Evolutionary conservation across 306 rosid species (phyloP).

Genomic region (Pyrus pyrifolia): DNA sequence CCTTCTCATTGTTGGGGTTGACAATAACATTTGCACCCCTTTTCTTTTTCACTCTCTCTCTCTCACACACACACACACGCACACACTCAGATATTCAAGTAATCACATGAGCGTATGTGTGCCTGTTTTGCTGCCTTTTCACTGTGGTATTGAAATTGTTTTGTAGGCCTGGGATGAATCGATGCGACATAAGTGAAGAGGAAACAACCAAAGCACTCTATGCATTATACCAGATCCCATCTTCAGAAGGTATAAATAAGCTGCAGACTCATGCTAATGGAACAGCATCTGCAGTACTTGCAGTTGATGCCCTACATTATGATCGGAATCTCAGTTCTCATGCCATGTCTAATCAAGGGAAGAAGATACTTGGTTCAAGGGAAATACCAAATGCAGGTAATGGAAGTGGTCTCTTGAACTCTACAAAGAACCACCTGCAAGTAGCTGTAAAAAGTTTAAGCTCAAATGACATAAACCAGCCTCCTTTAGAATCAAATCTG

Average conservation of each 20-base stretch:
- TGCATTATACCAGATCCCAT: conserved; percentile 47
- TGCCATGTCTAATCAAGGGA: conserved; percentile 32
- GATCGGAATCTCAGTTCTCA: conserved; percentile 30
- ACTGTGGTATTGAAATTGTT: conserved; percentile 23
- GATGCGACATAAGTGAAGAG: conserved; percentile 59
- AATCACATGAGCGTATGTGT: neutral
- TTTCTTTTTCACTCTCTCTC: neutral
- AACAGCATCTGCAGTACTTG: conserved; percentile 27
- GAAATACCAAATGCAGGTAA: conserved; percentile 31
- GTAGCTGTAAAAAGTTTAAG: conserved; percentile 36
- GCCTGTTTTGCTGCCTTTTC: conserved; percentile 10
- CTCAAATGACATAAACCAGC: conserved; percentile 37
- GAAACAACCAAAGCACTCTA: conserved; percentile 54
- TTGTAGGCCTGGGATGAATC: conserved; percentile 74
- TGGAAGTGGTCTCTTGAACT: conserved; percentile 22
- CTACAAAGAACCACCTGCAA: conserved; percentile 30
- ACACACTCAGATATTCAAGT: neutral
- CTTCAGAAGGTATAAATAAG: conserved; percentile 39
- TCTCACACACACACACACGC: neutral
- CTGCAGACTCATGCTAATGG: conserved; percentile 32
- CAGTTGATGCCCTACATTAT: conserved; percentile 21
- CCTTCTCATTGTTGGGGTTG: conserved; percentile 24
- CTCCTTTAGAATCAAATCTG: conserved; percentile 28
- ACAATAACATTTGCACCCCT: conserved; percentile 7
- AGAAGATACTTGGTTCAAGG: conserved; percentile 37